Evolutionary conservation across 208 protist species (phyloP).

Genomic region (Leptomonas seymouri): DNA sequence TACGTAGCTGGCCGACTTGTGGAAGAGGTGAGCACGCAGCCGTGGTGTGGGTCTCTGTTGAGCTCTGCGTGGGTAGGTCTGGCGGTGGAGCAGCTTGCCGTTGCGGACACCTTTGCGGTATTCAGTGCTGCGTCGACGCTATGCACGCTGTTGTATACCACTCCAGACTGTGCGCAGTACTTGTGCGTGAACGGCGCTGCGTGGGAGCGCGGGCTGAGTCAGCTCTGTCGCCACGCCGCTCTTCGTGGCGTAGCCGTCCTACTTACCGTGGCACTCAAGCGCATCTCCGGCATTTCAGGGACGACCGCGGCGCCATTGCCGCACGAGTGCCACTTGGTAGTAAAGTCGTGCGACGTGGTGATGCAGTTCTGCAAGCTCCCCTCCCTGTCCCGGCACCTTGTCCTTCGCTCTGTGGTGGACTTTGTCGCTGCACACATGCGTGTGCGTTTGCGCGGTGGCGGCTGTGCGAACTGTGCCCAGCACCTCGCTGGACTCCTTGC

Average conservation of each 20-base stretch:
- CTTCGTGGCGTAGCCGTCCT: conserved; percentile 14
- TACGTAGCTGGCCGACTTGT: conserved; percentile 27
- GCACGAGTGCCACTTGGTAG: conserved; percentile 8
- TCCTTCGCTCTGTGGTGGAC: conserved; percentile 25
- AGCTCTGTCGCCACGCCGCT: conserved; percentile 24
- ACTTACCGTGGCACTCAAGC: conserved; percentile 20
- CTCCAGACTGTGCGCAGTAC: conserved; percentile 1
- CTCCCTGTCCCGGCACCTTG: conserved; percentile 27
- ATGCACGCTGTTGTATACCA: conserved; percentile 22
- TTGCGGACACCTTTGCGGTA: conserved; percentile 21
- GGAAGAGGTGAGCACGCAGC: conserved; percentile 16
- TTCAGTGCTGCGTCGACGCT: conserved; percentile 29
- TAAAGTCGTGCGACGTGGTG: conserved; percentile 3
- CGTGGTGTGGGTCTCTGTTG: conserved; percentile 23
- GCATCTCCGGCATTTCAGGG: conserved; percentile 15
- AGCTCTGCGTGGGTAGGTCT: conserved; percentile 12
- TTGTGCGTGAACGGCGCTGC: background rate
- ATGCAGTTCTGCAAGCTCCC: conserved; percentile 12
- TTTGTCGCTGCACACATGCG: conserved; percentile 15
- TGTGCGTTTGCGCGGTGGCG: conserved; percentile 4
- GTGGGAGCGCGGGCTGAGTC: conserved; percentile 20
- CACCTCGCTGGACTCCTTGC: conserved; percentile 1
- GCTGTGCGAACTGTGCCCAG: background rate
- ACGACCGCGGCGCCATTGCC: background rate
- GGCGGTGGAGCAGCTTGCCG: conserved; percentile 7